A percentile compares a stretch with the other conserved stretches of the same genome.
Evolutionary conservation across 805 yeast genomes (phyloP).

Genomic region (Candida suzukii): DNA sequence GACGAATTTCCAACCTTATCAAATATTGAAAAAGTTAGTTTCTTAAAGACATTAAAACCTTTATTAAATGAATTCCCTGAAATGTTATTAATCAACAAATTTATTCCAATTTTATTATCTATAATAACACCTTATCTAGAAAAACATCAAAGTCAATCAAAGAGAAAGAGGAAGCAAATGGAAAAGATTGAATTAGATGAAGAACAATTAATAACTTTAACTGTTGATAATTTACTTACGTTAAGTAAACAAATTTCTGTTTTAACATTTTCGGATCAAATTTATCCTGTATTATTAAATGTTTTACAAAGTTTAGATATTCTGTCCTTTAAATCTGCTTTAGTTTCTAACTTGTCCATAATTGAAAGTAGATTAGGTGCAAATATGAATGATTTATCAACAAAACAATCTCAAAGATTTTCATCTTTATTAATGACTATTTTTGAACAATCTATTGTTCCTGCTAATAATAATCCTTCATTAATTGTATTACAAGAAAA

Average conservation of each 20-base stretch:
- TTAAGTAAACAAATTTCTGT: conserved; percentile 66
- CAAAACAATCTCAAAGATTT: conserved; percentile 18
- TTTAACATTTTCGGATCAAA: conserved; percentile 67
- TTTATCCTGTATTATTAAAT: conserved; percentile 25
- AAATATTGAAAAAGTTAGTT: conserved; percentile 56
- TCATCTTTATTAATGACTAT: conserved; percentile 22
- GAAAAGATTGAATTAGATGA: conserved; percentile 12
- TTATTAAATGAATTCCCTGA: conserved; percentile 54
- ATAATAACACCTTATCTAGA: conserved; percentile 34
- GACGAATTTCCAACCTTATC: conserved; percentile 79
- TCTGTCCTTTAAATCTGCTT: conserved; percentile 21
- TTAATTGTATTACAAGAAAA: conserved; percentile 26
- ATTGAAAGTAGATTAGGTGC: conserved; percentile 23
- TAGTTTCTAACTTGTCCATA: conserved; percentile 21
- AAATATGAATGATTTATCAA: conserved; percentile 13
- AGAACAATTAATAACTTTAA: conserved; percentile 35
- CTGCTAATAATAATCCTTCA: conserved; percentile 7
- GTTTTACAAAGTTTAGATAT: conserved; percentile 13
- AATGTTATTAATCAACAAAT: conserved; percentile 53
- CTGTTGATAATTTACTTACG: conserved; percentile 48
- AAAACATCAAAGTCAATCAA: conserved; percentile 17
- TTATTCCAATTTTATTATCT: conserved; percentile 62
- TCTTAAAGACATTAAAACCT: conserved; percentile 56
- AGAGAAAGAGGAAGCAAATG: conserved; percentile 20
- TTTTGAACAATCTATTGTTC: conserved; percentile 24